Evolutionary conservation across 768 basidiomycete species (phyloP), one percentile per base, ranked within the genome.

Genomic region (Agrocybe pediades): DNA sequence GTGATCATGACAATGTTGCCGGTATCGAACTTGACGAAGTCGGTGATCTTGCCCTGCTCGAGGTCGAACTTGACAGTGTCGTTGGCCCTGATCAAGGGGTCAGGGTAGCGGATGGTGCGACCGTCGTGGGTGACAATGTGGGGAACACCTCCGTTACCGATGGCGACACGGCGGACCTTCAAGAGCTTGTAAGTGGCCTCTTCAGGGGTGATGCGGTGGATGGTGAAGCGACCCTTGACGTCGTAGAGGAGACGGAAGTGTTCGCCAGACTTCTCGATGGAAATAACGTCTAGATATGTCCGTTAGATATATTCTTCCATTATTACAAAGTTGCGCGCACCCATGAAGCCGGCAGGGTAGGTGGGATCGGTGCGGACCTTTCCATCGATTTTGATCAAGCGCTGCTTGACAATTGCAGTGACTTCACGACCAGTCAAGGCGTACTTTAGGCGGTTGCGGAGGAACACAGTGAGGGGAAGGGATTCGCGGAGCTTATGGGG

Each of bases 201-300:
- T 77, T 98, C 97, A 39, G 90, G 84, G 50, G 95, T 95, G 84
- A 99, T 98, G 66, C 97, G 93, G 83, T 99, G 97, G 72, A 98
- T 96, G 62, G 95, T 91, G 82, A 99, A 99, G 63, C 97, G 97
- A 63, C 97, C 97, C 82, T 99, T 99, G 76, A 98, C 88, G 71
- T 98, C 97, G 83, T 98, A 98, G 40, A 99, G 82, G 56, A 98
- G 85, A 74, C 97, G 96, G 89, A 98, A 99, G 82, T 98, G 89
- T 76, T 99, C 97, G 76, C 89, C 92, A 21, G 96, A 98, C 74
- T 97, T 96, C 76, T 99, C 96, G 59, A 99, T 91, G 56, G 92
- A 86, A 71, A 99, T 83, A 60, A 98, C 96, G 74, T 99, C 96
- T 96, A 30, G 41, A 42, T 55, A 19, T 20, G 26, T 21, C 36